phyloP scores from a whole-genome alignment of 768 basidiomycete species.

The Kwoniella bestiolae region DNA sequence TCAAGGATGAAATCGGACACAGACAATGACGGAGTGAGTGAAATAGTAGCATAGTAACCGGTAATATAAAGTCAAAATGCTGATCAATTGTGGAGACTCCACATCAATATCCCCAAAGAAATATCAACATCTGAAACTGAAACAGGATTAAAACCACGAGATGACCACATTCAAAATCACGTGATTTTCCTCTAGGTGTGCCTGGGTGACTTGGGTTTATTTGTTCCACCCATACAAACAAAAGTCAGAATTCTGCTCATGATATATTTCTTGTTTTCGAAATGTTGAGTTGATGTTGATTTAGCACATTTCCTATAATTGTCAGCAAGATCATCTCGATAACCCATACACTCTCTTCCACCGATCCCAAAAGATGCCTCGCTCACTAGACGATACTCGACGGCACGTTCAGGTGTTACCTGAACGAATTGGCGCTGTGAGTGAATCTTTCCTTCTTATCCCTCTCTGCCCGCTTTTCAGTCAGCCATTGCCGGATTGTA shows the following conservation, averaged over 20 bases:
- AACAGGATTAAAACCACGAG: no score
- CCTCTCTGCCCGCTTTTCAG: background rate
- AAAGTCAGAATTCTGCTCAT: constrained; percentile 14
- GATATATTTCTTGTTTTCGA: constrained; percentile 1
- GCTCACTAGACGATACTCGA: constrained; percentile 24
- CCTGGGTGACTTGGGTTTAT: background rate
- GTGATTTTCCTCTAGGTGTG: background rate
- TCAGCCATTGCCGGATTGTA: background rate
- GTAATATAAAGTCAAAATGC: no score
- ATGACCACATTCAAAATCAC: no score
- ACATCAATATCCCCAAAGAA: background rate
- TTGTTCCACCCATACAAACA: constrained; percentile 1
- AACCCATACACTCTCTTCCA: background rate
- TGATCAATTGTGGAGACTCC: background rate
- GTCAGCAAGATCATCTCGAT: background rate
- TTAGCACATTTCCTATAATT: background rate
- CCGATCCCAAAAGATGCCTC: constrained; percentile 2
- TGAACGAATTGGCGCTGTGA: constrained; percentile 48
- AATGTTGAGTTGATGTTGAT: background rate
- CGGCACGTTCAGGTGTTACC: constrained; percentile 52
- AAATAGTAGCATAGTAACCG: background rate
- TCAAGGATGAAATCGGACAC: background rate
- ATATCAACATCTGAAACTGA: background rate
- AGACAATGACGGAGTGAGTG: no score
- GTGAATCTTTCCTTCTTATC: constrained; percentile 9